Conservation (phyloP, 176 grass and related monocot species). For the Typha latifolia region DNA sequence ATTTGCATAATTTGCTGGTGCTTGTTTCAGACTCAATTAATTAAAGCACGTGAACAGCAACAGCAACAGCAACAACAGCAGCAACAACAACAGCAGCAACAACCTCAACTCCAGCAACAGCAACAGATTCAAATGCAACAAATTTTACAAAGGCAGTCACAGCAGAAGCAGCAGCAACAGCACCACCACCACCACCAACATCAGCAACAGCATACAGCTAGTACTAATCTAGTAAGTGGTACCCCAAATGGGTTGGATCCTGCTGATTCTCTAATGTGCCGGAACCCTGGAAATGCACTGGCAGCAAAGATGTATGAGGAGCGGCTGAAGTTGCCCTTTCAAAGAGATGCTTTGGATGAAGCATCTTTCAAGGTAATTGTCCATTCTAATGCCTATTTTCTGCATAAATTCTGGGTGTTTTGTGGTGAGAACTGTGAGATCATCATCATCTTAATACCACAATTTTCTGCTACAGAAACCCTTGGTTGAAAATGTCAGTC, state of each 20-base stretch:
- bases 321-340: slow-evolving; percentile 39
- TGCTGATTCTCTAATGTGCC: slow-evolving; percentile 26
- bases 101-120: slow-evolving; percentile 22
- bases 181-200: background rate
- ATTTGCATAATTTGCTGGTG: background rate
- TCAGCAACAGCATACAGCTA: slow-evolving; percentile 31
- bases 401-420: slow-evolving; percentile 1
- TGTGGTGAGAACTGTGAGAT: background rate
- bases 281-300: slow-evolving; percentile 36
- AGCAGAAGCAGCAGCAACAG: slow-evolving; percentile 10
- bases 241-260: slow-evolving; percentile 28
- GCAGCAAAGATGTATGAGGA: slow-evolving; percentile 51
- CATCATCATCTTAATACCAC: background rate
- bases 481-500: slow-evolving; percentile 31
- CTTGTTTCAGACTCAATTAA: slow-evolving; percentile 24
- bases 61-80: slow-evolving; percentile 15
- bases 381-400: background rate
- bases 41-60: slow-evolving; percentile 52
- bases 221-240: slow-evolving; percentile 28
- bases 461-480: slow-evolving; percentile 39
- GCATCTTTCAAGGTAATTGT: slow-evolving; percentile 32
- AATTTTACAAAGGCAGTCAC: slow-evolving; percentile 29
- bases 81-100: slow-evolving; percentile 23
- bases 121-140: slow-evolving; percentile 53
- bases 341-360: slow-evolving; percentile 40